Conservation (phyloP, 2,329 filamentous ascomycete genomes). For the Ophiostoma sp. region DNA sequence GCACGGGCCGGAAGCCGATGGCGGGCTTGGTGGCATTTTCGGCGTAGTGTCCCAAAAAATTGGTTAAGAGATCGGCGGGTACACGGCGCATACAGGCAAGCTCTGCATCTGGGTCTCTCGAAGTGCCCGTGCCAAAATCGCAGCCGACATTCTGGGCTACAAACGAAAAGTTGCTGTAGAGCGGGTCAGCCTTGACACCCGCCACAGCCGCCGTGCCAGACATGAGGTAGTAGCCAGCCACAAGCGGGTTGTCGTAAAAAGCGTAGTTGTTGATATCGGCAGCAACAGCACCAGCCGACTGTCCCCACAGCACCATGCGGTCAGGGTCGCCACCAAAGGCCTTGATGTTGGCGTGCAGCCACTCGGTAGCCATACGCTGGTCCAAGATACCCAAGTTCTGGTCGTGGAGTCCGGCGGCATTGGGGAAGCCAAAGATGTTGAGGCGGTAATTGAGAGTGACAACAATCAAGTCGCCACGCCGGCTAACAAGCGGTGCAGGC, state of each 20-base stretch:
- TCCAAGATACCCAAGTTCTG: constrained; percentile 53
- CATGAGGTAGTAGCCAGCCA: constrained; percentile 43
- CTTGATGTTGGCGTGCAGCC: constrained; percentile 50
- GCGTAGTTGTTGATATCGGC: constrained; percentile 47
- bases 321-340: constrained; percentile 49
- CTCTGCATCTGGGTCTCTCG: constrained; percentile 21
- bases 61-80: neutral
- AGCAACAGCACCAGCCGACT: constrained; percentile 47
- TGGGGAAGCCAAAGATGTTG: constrained; percentile 39
- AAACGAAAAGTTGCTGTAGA: constrained; percentile 40
- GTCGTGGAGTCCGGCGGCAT: constrained; percentile 23
- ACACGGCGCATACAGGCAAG: neutral
- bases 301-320: constrained; percentile 48
- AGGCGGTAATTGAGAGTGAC: constrained; percentile 43
- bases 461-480: constrained; percentile 19
- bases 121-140: constrained; percentile 29
- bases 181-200: constrained; percentile 33
- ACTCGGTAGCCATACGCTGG: constrained; percentile 52
- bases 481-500: constrained; percentile 28
- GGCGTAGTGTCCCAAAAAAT: neutral
- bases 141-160: constrained; percentile 40
- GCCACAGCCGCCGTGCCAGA: constrained; percentile 42
- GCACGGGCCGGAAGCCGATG: constrained; percentile 34
- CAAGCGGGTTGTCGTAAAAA: constrained; percentile 49
- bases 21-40: constrained; percentile 30